These are phyloP conservation scores for Cadophora sp. DNA, from an alignment of 2,329 filamentous ascomycete species.

Conservation along the genomic window DNA sequence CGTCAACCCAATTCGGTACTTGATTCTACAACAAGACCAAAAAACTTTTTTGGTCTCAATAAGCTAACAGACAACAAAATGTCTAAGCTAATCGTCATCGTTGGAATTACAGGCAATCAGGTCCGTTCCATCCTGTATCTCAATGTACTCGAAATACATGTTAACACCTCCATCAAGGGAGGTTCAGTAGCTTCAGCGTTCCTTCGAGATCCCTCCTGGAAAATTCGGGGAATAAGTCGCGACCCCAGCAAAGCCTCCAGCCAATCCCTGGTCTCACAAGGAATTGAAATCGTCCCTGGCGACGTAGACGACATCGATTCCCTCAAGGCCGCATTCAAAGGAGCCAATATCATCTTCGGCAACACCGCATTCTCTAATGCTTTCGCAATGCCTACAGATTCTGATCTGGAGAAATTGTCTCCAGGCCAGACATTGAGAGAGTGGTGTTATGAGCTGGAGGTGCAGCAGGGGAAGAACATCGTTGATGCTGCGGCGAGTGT, in stretches of 20 bases:
- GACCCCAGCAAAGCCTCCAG: slow-evolving; percentile 50
- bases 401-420: slow-evolving; percentile 39
- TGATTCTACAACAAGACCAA: no score
- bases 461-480: slow-evolving; percentile 60
- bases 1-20: neutral
- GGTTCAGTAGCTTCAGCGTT: slow-evolving; percentile 54
- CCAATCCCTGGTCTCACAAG: slow-evolving; percentile 47
- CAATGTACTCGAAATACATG: neutral
- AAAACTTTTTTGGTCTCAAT: neutral
- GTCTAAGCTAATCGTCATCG: slow-evolving; percentile 20
- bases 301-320: slow-evolving; percentile 36
- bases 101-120: slow-evolving; percentile 23
- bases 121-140: neutral
- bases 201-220: slow-evolving; percentile 51
- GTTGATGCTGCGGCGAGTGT: slow-evolving; percentile 53
- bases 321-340: slow-evolving; percentile 44
- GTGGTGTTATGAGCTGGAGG: slow-evolving; percentile 52
- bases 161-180: slow-evolving; percentile 44
- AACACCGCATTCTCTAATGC: slow-evolving; percentile 45
- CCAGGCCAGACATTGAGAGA: slow-evolving; percentile 42
- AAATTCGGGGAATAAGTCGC: slow-evolving; percentile 55
- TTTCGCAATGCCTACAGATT: slow-evolving; percentile 11
- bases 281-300: slow-evolving; percentile 51
- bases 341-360: slow-evolving; percentile 48
- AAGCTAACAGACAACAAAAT: neutral